phyloP scores from a whole-genome alignment of 179 eudicot genomes.

The Carnegiea gigantea region DNA sequence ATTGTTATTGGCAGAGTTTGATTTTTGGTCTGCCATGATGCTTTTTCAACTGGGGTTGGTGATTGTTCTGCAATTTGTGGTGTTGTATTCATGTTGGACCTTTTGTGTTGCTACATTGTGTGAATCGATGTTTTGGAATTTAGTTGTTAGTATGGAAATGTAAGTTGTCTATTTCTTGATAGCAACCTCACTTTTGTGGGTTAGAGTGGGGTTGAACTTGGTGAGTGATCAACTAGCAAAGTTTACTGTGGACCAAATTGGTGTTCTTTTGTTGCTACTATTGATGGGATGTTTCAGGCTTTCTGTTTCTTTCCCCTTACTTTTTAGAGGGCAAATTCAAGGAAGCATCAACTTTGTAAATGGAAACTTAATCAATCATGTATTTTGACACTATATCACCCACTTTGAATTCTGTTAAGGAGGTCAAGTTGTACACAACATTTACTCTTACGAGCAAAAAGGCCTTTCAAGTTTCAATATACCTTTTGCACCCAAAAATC shows the following conservation, averaged over 20 bases:
- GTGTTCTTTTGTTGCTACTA: slow-evolving; percentile 1
- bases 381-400: not conserved
- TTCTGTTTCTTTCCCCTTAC: not conserved
- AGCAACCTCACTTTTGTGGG: slow-evolving; percentile 15
- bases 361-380: not conserved
- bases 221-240: slow-evolving; percentile 13
- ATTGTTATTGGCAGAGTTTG: not conserved
- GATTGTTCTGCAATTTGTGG: not conserved
- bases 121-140: slow-evolving; percentile 4
- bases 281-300: slow-evolving; percentile 1
- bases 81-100: not conserved
- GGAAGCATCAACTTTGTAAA: not conserved
- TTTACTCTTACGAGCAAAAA: not conserved
- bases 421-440: too few species aligned
- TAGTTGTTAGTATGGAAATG: slow-evolving; percentile 10
- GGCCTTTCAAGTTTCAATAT: not conserved
- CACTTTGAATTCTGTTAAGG: too few species aligned
- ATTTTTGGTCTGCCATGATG: slow-evolving; percentile 5
- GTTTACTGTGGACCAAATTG: slow-evolving; percentile 18
- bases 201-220: slow-evolving; percentile 15
- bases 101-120: slow-evolving; percentile 13
- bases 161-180: slow-evolving; percentile 23
- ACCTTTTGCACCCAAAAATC: not conserved
- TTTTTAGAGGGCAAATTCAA: not conserved
- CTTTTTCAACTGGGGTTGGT: not conserved